Evolutionary conservation across 2,329 filamentous ascomycete species (phyloP), one percentile per base, ranked within the genome.

Genomic region (Coniochaeta prunicola): DNA sequence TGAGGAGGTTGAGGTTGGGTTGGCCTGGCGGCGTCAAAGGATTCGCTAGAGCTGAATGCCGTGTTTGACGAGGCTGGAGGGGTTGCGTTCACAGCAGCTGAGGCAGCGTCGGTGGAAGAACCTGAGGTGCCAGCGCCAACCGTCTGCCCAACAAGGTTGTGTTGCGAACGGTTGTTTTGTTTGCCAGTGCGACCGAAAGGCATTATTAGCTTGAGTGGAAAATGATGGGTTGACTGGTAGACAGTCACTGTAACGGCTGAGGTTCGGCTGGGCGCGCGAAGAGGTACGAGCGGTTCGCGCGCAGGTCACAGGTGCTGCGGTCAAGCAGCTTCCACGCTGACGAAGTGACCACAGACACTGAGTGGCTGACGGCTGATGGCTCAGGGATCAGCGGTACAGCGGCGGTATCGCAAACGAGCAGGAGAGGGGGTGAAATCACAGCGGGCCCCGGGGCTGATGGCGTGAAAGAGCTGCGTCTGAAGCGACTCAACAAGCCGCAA

Each of bases 121-220:
- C 59, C 57, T 45, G 61, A 60, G 59, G 60, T 60, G 24, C 58
- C 62, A 53, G 60, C 58, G 59, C 63, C 58, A 67, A 71, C 62
- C 68, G 71, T 65, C 69, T 73, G 71, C 68, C 80, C 80, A 66
- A 74, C 73, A 66, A 83, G 75, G 63, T 78, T 77, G 68, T 81
- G 80, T 73, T 83, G 81, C 70, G 81, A 81, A 66, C 80, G 79
- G 68, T 81, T 81, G 75, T 76, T 78, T 71, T 81, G 77, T 75
- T 75, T 82, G 69, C 77, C 76, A 70, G 82, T 72, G 69, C 80
- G 80, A 73, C 76, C 74, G 72, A 83, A 83, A 71, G 76, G 79
- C 80, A 83, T 83, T 71, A 69, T 74, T 68, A 33, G 53, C 12
- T 19, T 19, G 17, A 15, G 30, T 33, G 53, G 13, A n/a, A 53